Base-by-base conservation (phyloP, 2,329 filamentous ascomycete species). In the Plenodomus biglobosus region DNA sequence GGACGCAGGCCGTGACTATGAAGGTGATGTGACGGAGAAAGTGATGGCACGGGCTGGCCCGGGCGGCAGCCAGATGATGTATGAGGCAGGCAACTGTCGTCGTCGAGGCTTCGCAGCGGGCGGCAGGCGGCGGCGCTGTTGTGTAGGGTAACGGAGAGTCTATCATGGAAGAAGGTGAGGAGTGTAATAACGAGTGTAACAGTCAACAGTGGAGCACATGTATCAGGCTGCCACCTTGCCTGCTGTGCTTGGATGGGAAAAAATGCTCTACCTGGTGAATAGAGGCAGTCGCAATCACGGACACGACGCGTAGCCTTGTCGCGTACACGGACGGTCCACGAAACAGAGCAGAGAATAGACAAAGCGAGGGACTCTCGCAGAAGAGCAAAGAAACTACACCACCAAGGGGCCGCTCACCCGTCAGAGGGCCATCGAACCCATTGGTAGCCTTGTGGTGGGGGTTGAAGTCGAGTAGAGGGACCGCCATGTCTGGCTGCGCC, bases 401-500 rank as follows among this genome's bases (percentile, higher is more conserved):
- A 32, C 27, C 11, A 11, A 11, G 27, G 27, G 27, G 13, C 27
- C 15, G 39, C 36, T 41, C 27, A 45, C 17, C 46, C 40, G 35
- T 48, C 34, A 40, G 47, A 49, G 39, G 36, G 43, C 44, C 37
- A 44, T 18, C 44, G 30, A 30, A 42, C 22, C 37, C 39, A 27
- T 45, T 38, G 21, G 36, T 44, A 51, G 52, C 42, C 49, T 44
- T 17, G 46, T 30, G 18, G 48, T 50, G 43, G 42, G 48, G 40
- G 43, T 47, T 42, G 42, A 42, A 11, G 48, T 38, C 35, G 42
- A 49, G 41, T 35, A n/a, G 27, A 35, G 22, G 34, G 40, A 32
- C 40, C 34, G 13, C 37, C 40, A 42, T 21, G 35, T 36, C 38
- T 19, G 34, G 32, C 41, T 48, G 50, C 42, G 45, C 45, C 40